A percentile compares a stretch with the other conserved stretches of the same genome.
phyloP scores from a whole-genome alignment of 2,329 filamentous ascomycete species.

The Sphaerulina vaccinii region DNA sequence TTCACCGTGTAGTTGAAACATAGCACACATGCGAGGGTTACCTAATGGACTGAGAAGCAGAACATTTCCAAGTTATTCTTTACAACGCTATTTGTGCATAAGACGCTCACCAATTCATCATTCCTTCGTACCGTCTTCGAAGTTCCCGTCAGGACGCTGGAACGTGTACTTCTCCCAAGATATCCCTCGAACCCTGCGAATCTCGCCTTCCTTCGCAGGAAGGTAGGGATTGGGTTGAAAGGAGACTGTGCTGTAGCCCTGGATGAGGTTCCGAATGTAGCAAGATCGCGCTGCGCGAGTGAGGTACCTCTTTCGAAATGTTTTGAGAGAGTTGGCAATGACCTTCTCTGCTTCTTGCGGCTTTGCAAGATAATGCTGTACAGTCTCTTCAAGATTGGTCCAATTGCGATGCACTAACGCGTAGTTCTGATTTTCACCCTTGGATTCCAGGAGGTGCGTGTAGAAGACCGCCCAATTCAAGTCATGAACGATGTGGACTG shows the following conservation, averaged over 20 bases:
- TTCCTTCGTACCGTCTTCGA: no score
- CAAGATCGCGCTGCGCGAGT: constrained; percentile 32
- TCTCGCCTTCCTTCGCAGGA: background rate
- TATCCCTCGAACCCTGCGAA: background rate
- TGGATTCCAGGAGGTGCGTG: constrained; percentile 26
- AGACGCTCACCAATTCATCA: no score
- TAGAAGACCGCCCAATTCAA: constrained; percentile 28
- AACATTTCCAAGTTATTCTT: no score
- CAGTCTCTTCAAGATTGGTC: constrained; percentile 24
- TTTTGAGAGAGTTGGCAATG: constrained; percentile 24
- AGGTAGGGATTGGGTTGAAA: constrained; percentile 2
- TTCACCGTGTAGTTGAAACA: no score
- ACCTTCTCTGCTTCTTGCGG: constrained; percentile 20
- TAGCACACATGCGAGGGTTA: no score
- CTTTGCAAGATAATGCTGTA: constrained; percentile 22
- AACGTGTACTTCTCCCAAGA: background rate
- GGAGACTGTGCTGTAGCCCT: constrained; percentile 14
- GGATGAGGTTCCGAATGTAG: constrained; percentile 23
- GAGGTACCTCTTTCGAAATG: constrained; percentile 29
- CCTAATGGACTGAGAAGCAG: no score
- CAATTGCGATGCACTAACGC: constrained; percentile 25
- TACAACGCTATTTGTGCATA: no score
- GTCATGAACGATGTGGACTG: constrained; percentile 21
- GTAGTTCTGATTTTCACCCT: constrained; percentile 29
- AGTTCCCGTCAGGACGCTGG: background rate